Evolutionary conservation across 2,329 filamentous ascomycete genomes (phyloP), one percentile per base, ranked within the genome.

Genomic region (Chaetomiaceae sp.): DNA sequence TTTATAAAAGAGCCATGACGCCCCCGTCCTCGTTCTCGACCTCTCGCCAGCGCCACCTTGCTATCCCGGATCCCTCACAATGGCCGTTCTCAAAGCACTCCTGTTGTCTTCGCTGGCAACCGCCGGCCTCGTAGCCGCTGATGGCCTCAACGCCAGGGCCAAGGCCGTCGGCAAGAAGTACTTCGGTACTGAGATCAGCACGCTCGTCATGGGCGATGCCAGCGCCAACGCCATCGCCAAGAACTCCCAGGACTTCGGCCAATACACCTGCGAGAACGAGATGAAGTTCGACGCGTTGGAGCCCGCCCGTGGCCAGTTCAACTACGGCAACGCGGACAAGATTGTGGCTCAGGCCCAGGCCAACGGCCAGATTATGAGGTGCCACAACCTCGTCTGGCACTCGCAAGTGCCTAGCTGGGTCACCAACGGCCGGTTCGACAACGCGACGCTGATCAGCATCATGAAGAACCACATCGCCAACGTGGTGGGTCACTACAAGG

Each of bases 311-410:
- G 15, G 17, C 29, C 10, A 4, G 3, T 43, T 43, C 41, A 43
- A 19, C 32, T 43, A 37, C 24, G 22, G 14, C 33, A 14, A 14
- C 11, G 77, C 73, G 26, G 75, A 81, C 42, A 62, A 62, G 10
- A 63, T 72, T 37, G 60, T 69, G 39, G 57, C 66, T 20, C 64
- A 68, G 41, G 70, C 70, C 8, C 58, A 58, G 38, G 65, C 68
- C 45, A 58, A 63, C 39, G 64, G 70, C 50, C 51, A 71, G 38
- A 18, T 52, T 22, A 62, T 79, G 20, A 69, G 77, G 44, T 80
- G 79, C 59, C 79, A 83, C 60, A 78, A 68, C 12, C 55, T 68
- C 6, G 58, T 67, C 22, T 68, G 65, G 65, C 66, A 74, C 58
- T 63, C 36, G 6, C 70, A 76, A 52, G 63, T 75, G 6, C 74